Conservation (phyloP, 306 rosid species). For the apple (Malus domestica) region DNA sequence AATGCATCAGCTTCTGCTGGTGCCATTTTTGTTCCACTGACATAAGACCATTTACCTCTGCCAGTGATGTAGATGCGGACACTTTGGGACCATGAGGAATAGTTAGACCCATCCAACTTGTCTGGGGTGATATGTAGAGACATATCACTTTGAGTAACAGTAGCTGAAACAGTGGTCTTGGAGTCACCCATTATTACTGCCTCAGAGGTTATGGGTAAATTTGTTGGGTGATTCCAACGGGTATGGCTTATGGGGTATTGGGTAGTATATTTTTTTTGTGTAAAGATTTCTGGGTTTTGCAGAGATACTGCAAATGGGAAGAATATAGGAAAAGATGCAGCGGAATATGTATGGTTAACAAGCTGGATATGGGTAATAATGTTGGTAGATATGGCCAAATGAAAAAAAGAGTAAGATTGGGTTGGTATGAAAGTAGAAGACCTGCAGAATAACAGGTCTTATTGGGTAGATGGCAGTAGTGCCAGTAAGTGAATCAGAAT, state of each 20-base stretch:
- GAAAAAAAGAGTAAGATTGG: background rate
- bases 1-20: too few relatives aligned
- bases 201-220: too few relatives aligned
- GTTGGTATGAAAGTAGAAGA: background rate
- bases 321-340: background rate
- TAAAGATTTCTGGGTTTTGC: too few relatives aligned
- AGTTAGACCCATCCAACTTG: too few relatives aligned
- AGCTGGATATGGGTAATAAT: background rate
- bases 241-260: background rate
- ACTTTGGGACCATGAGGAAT: too few relatives aligned
- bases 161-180: background rate
- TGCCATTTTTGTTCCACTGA: too few relatives aligned
- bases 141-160: background rate
- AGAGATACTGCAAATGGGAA: too few relatives aligned
- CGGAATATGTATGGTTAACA: background rate
- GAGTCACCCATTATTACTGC: background rate
- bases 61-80: too few relatives aligned
- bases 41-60: too few relatives aligned
- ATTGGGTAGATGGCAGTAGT: background rate
- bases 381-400: background rate
- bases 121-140: background rate
- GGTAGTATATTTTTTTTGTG: background rate
- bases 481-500: background rate
- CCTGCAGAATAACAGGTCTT: background rate
- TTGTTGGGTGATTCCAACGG: background rate